Base-by-base conservation (phyloP, 805 yeast genomes). In the Pichia californica region DNA sequence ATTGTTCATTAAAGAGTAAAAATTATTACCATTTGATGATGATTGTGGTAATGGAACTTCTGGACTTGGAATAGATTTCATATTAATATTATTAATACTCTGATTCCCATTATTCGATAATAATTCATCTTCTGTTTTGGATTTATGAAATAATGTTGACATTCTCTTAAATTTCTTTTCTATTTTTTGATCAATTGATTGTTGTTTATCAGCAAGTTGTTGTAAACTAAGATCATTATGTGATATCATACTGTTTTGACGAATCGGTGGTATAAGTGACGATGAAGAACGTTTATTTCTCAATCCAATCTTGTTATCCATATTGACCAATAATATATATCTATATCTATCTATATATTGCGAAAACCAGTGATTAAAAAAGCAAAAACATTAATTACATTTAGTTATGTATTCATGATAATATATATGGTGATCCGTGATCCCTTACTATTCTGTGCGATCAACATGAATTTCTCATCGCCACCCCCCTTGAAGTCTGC, bases 91-190 rank as follows among this genome's bases (percentile, higher is more conserved):
- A 8, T 14, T 14, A 14, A 26, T 18, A 18, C 14, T 19, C 10
- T 33, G 36, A 18, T 19, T 14, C 13, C 36, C 14, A 18, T 18
- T 21, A 13, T 15, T 31, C 20, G 18, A 21, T 11, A 16, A 29
- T 31, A 20, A 7, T 9, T 28, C 20, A 33, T 43, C 39, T 5
- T 43, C 31, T 1, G 38, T 32, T 15, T 34, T 38, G 10, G 46
- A 38, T 23, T 33, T 36, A 27, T 41, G 42, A n/a, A 43, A 46
- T 7, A 46, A 16, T 11, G 38, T 39, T 20, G 49, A 46, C 34
- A 40, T 40, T 36, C 46, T 31, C 10, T 31, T 44, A 10, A 44
- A 18, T 13, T 35, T 25, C 16, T 40, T 44, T 19, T 44, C 47
- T 3, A 44, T 21, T 13, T 37, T 40, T 14, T 37, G 27, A 6